Evolutionary conservation across 139 green algal genomes (phyloP).

Genomic region (Nannochloris sp.): DNA sequence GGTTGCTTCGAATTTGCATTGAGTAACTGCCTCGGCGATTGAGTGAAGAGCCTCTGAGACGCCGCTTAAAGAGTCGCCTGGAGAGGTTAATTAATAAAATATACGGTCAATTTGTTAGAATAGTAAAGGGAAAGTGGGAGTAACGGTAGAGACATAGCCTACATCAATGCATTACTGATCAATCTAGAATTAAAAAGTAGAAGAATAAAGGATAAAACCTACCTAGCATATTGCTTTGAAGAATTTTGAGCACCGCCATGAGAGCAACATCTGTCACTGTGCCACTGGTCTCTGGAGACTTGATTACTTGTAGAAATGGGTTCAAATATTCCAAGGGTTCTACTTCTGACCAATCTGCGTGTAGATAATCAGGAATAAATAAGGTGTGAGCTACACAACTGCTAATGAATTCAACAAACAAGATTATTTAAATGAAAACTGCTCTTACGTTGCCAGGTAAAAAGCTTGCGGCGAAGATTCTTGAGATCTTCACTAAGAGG

Average conservation of each 20-base stretch:
- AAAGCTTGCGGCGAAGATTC: slow-evolving; percentile 64
- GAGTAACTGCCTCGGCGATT: slow-evolving; percentile 79
- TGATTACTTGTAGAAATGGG: slow-evolving; percentile 87
- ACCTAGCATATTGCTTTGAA: slow-evolving; percentile 65
- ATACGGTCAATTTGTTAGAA: too few relatives aligned
- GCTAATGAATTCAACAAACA: not conserved
- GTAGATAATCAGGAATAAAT: not conserved
- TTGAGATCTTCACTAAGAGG: slow-evolving; percentile 79
- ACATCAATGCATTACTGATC: not conserved
- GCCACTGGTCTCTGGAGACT: slow-evolving; percentile 79
- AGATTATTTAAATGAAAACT: not conserved
- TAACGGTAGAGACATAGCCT: not conserved
- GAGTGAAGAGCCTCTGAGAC: slow-evolving; percentile 65
- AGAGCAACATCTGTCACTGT: slow-evolving; percentile 85
- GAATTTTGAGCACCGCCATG: slow-evolving; percentile 65
- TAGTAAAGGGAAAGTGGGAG: not conserved
- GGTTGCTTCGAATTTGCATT: slow-evolving; percentile 92
- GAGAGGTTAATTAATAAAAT: too few relatives aligned
- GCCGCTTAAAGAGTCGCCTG: slow-evolving; percentile 32
- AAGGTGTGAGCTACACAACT: not conserved
- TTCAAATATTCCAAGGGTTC: slow-evolving; percentile 75
- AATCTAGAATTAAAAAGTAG: not conserved
- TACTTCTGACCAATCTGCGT: slow-evolving; percentile 62
- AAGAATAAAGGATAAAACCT: not conserved
- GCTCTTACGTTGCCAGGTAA: slow-evolving; percentile 57